Percentiles rank a stretch among this genome's conserved stretches.
Evolutionary conservation across 73 alveolate genomes (phyloP).

Genomic region (Symbiodinium natans): DNA sequence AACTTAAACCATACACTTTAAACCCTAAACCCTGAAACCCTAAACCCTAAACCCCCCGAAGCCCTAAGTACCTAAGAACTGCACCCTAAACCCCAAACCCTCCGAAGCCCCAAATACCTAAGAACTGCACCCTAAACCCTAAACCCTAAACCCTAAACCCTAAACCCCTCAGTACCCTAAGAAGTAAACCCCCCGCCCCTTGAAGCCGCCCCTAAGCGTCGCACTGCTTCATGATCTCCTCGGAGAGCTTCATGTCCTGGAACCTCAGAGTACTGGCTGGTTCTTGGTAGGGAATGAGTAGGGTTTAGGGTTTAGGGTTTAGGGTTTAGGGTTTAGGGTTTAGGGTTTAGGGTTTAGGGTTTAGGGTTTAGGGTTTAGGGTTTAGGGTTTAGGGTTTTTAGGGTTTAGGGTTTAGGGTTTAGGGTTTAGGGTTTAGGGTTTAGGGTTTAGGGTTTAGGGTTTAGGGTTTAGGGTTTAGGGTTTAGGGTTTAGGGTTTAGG

Average conservation of each 20-base stretch:
- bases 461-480: too few species aligned
- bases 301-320: not conserved
- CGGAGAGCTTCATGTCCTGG: constrained; percentile 96
- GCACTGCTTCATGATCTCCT: constrained; percentile 95
- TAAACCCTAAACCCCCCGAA: too few species aligned
- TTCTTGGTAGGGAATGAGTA: too few species aligned
- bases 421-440: too few species aligned
- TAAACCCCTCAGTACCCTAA: not conserved
- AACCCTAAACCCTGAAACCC: too few species aligned
- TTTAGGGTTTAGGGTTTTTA: too few species aligned
- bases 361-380: too few species aligned
- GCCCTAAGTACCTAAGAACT: not conserved
- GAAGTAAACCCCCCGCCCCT: not conserved
- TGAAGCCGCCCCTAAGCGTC: not conserved
- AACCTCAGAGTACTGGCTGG: constrained; percentile 10
- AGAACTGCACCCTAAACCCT: not conserved
- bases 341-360: not conserved
- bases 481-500: too few species aligned
- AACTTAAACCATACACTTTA: too few species aligned
- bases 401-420: too few species aligned
- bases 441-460: too few species aligned
- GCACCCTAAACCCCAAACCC: not conserved
- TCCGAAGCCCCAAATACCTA: not conserved
- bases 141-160: not conserved
- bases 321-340: not conserved